Conservation (phyloP, 208 protist genomes). For the Phytomonas francai region DNA sequence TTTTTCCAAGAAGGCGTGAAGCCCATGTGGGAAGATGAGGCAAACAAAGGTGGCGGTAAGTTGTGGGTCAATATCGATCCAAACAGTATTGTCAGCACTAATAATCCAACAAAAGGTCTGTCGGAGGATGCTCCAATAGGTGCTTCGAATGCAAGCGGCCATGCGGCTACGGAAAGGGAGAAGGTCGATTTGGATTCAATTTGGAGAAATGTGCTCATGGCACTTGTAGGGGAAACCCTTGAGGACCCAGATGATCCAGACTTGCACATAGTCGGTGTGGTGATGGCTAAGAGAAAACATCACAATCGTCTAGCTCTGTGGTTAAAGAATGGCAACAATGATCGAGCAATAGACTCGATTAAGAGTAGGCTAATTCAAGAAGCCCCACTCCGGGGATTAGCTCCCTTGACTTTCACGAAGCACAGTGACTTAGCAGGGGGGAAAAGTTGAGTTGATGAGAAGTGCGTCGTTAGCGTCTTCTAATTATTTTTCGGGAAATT, state of each 20-base stretch:
- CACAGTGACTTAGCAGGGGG: constrained; percentile 36
- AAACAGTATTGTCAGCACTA: constrained; percentile 11
- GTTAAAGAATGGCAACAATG: constrained; percentile 44
- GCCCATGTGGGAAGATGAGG: constrained; percentile 88
- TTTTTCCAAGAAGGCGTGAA: constrained; percentile 88
- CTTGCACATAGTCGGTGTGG: constrained; percentile 50
- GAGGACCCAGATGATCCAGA: constrained; percentile 31
- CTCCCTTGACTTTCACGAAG: constrained; percentile 47
- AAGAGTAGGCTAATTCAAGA: constrained; percentile 29
- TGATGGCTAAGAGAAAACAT: constrained; percentile 73
- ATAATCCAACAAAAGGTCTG: constrained; percentile 1
- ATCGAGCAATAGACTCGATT: constrained; percentile 38
- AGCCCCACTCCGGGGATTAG: constrained; percentile 22
- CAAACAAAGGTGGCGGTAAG: constrained; percentile 81
- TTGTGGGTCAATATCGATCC: constrained; percentile 26
- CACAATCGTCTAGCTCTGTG: constrained; percentile 72
- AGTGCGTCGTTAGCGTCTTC: neutral
- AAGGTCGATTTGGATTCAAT: constrained; percentile 57
- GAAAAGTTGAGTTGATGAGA: neutral
- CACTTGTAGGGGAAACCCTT: constrained; percentile 72
- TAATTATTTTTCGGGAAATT: neutral
- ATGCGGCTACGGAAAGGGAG: constrained; percentile 9
- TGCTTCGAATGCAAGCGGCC: neutral
- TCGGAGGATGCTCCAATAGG: neutral
- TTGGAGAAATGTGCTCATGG: constrained; percentile 78